Conservation (phyloP, 2,329 filamentous ascomycete genomes). For the Fusarium buharicum region DNA sequence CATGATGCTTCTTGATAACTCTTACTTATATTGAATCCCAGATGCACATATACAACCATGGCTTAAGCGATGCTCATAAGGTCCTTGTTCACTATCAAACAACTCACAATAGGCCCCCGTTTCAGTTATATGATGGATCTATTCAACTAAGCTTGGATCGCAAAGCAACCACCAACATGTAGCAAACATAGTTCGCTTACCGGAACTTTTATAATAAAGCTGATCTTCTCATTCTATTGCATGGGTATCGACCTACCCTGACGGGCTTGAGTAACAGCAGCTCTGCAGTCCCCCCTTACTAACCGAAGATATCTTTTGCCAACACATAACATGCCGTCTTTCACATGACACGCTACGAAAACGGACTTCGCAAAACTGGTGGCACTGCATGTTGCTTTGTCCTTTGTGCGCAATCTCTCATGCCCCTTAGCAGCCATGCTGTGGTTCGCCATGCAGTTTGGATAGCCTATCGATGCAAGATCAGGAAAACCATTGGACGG, state of each 20-base stretch:
- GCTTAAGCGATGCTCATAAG: neutral
- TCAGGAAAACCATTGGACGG: constrained; percentile 5
- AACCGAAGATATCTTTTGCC: constrained; percentile 13
- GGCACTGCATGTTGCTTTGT: constrained; percentile 25
- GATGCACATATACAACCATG: too few relatives aligned
- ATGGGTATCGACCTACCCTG: neutral
- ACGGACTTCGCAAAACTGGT: constrained; percentile 12
- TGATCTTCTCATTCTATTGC: neutral
- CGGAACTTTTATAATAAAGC: neutral
- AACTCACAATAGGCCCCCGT: neutral
- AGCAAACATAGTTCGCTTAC: constrained; percentile 18
- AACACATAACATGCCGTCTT: constrained; percentile 17
- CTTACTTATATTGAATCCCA: too few relatives aligned
- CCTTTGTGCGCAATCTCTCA: constrained; percentile 24
- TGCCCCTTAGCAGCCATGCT: constrained; percentile 13
- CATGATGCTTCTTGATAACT: too few relatives aligned
- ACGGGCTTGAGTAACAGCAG: constrained; percentile 19
- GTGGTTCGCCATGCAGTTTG: constrained; percentile 17
- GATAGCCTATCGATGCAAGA: constrained; percentile 19
- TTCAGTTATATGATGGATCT: neutral
- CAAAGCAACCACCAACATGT: neutral
- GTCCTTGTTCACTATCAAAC: neutral
- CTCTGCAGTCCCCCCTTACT: constrained; percentile 24
- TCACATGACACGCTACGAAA: constrained; percentile 8
- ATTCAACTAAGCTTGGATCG: neutral